phyloP scores from a whole-genome alignment of 2,329 filamentous ascomycete species.

The Exophiala dermatitidis region DNA sequence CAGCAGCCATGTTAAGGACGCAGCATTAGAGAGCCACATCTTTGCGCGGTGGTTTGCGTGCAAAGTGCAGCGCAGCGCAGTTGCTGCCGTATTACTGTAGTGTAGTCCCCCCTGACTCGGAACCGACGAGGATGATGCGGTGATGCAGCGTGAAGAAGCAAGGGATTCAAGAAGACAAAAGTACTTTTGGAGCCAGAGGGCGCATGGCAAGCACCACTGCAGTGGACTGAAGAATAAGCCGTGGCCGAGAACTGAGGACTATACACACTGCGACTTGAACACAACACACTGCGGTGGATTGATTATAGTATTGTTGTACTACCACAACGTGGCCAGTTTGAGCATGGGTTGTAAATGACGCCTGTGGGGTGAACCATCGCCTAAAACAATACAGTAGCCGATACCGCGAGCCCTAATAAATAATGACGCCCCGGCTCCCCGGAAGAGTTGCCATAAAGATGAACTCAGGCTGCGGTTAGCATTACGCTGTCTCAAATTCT shows the following conservation, averaged over 20 bases:
- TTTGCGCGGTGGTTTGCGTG: background rate
- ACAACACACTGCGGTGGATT: background rate
- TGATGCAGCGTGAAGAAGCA: too few species aligned
- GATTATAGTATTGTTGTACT: background rate
- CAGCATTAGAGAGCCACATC: conserved; percentile 18
- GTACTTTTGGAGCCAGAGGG: background rate
- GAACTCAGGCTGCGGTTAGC: too few species aligned
- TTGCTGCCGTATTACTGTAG: too few species aligned
- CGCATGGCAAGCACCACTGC: conserved; percentile 4
- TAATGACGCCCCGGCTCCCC: background rate
- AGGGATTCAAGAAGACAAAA: background rate
- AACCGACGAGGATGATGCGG: too few species aligned
- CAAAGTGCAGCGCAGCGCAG: too few species aligned
- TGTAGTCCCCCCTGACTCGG: too few species aligned
- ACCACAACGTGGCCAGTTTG: conserved; percentile 7
- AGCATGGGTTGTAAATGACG: background rate
- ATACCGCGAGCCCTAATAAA: background rate
- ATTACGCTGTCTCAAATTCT: too few species aligned
- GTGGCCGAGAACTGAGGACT: too few species aligned
- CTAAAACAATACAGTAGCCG: background rate
- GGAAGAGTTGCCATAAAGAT: background rate
- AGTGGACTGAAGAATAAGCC: too few species aligned
- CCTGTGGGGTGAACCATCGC: conserved; percentile 4
- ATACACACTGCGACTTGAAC: background rate
- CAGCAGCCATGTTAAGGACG: conserved; percentile 29